Base-by-base conservation (phyloP, 257 asterid genomes). In the Nicotiana obtusifolia region DNA sequence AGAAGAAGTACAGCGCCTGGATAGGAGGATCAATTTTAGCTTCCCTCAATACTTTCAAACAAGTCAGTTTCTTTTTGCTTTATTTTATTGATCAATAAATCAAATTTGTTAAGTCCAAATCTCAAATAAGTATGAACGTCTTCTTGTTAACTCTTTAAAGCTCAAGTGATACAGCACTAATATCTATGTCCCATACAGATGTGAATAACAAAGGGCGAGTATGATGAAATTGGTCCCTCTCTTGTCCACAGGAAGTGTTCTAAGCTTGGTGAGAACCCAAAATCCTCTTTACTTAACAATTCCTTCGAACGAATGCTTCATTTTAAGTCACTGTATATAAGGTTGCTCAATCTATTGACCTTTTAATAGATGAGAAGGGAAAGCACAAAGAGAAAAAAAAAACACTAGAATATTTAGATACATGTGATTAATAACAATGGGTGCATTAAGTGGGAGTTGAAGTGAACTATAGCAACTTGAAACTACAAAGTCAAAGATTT, bases 171-270 rank as follows among this genome's bases (percentile, higher is more conserved):
- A 44, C 10, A 49, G 9, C n/a, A 17, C 35, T 59, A 6, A 76
- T 44, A 20, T 5, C 30, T 78, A 54, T n/a, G 2, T 19, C 15
- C 26, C 5, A 64, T 59, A 71, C 37, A 79, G 60, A 60, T 20
- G 75, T 79, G 56, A 6, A 79, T 79, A 57, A 30, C 44, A 2
- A 37, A 61, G 41, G 10, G n/a, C 10, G 31, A 77, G 67, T 68
- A 31, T 26, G 77, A 68, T 68, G 77, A 68, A 68, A 13, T 19
- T 75, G 62, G 80, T 75, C 80, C 61, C 61, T 56, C 22, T 16
- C 2, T 56, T 56, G 61, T 17, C 61, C 10, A 56, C 61, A 17
- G 22, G 22, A 56, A 56, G 61, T 56, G 22, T 17, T 56, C 61
- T 56, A 17, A 56, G 22, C 61, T 53, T 28, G n/a, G 20, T 31